phyloP scores from a whole-genome alignment of 306 rosid genomes.

The Medicago lupulina region DNA sequence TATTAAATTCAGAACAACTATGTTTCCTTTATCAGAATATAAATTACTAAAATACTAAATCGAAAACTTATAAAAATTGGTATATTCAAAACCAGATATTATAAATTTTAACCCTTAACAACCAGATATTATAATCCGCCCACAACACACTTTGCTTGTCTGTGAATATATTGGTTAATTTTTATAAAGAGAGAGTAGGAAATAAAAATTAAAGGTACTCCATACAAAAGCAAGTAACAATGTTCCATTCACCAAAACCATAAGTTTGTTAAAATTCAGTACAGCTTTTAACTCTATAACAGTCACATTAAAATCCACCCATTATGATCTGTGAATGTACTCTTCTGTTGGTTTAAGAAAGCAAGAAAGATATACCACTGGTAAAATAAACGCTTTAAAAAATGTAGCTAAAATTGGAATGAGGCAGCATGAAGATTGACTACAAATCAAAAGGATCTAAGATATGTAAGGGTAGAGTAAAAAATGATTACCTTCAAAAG shows the following conservation, averaged over 20 bases:
- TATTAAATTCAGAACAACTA: slow-evolving; percentile 20
- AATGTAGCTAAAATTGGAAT: slow-evolving; percentile 23
- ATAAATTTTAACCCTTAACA: slow-evolving; percentile 5
- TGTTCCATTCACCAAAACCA: slow-evolving; percentile 11
- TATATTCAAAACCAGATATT: neutral
- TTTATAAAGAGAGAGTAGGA: neutral
- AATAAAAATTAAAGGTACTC: slow-evolving; percentile 4
- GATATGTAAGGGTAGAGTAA: neutral
- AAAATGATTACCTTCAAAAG: slow-evolving; percentile 76
- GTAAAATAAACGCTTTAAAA: slow-evolving; percentile 6
- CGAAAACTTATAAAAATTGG: neutral
- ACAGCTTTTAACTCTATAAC: neutral
- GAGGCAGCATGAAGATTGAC: neutral
- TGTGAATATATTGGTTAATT: neutral
- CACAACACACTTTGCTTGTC: slow-evolving; percentile 6
- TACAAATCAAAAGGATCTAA: slow-evolving; percentile 23
- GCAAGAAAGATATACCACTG: neutral
- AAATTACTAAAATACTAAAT: neutral
- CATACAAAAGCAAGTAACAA: slow-evolving; percentile 6
- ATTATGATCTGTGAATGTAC: neutral
- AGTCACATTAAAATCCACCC: slow-evolving; percentile 18
- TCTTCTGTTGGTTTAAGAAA: neutral
- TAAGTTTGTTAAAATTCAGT: slow-evolving; percentile 5
- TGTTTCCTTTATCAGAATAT: slow-evolving; percentile 5
- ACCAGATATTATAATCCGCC: slow-evolving; percentile 17